Conservation (phyloP, 768 basidiomycete species). For the Pseudohyphozyma bogoriensis region DNA sequence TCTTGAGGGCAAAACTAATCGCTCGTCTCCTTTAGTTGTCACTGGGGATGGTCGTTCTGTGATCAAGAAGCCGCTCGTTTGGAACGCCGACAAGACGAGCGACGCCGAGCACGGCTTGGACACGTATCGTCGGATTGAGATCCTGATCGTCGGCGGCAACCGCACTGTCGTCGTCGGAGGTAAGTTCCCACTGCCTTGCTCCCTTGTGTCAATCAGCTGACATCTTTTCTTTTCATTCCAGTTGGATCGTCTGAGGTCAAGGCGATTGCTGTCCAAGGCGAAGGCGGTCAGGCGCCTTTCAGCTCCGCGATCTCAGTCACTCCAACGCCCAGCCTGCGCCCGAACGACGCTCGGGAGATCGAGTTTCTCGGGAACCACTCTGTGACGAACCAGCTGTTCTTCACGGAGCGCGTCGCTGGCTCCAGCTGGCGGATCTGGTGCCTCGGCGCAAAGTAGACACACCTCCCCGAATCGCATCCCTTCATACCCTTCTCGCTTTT, state of each 20-base stretch:
- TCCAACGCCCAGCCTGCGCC: neutral
- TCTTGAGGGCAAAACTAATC: neutral
- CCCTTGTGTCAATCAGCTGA: slow-evolving; percentile 4
- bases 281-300: neutral
- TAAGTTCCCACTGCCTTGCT: slow-evolving; percentile 5
- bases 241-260: slow-evolving; percentile 3
- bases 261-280: slow-evolving; percentile 14
- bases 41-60: slow-evolving; percentile 27
- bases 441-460: neutral
- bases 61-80: slow-evolving; percentile 27
- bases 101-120: neutral
- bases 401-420: slow-evolving; percentile 14
- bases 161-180: slow-evolving; percentile 20
- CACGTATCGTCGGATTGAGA: slow-evolving; percentile 13
- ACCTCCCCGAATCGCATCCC: too few relatives aligned
- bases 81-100: slow-evolving; percentile 8
- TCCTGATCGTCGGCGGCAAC: slow-evolving; percentile 15
- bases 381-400: slow-evolving; percentile 6
- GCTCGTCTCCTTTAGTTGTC: neutral
- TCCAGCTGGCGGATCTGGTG: neutral
- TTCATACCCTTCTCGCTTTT: too few relatives aligned
- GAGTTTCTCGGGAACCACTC: slow-evolving; percentile 12
- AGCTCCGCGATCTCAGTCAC: neutral
- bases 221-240: too few relatives aligned
- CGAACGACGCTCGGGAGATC: slow-evolving; percentile 1